Evolutionary conservation across 2,329 filamentous ascomycete species (phyloP), one percentile per base, ranked within the genome.

Genomic region (Fusarium sp.): DNA sequence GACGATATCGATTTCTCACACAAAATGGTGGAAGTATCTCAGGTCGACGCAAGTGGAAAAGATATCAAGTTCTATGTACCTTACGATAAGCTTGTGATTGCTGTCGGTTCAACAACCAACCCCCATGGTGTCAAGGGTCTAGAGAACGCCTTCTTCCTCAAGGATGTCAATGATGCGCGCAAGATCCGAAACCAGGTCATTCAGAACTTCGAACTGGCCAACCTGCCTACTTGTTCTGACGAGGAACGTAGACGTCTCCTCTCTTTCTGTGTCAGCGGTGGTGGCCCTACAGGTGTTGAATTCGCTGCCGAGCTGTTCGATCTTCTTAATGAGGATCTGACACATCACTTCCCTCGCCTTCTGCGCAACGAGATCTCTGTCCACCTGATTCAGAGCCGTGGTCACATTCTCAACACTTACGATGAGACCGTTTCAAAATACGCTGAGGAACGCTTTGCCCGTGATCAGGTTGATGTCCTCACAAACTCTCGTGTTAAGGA

Each of bases 331-430:
- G 96, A 99, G 77, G 96, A 99, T 76, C 80, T 99, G 42, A 90
- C 90, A 42, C 84, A 86, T 51, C 88, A 91, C 72, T 99, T 97
- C 78, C 96, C 96, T 4, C 90, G 89, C 65, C 88, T 99, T 28
- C 81, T 99, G n/a, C 89, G 96, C 64, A 98, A 98, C 76, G 94
- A 99, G 77, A 97, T 99, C 47, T 98, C 96, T 0, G 95, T 99
- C 2, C 96, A 99, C 75, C 85, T 99, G 45, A 97, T 99, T 65
- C 96, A 99, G 76, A 97, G 93, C 73, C 88, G 96, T 60, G 90
- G 91, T 39, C 96, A 99, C 73, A 99, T 99, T 67, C 84, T 99
- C 28, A 99, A 99, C 81, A 99, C 96, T 1, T 99, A 99, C 76
- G 96, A 99, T 69, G 96, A 99, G 80, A 91, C 93, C 0, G 85